phyloP scores from a whole-genome alignment of 371 early-diverging fungal genomes.

The Mucor irregularis region DNA sequence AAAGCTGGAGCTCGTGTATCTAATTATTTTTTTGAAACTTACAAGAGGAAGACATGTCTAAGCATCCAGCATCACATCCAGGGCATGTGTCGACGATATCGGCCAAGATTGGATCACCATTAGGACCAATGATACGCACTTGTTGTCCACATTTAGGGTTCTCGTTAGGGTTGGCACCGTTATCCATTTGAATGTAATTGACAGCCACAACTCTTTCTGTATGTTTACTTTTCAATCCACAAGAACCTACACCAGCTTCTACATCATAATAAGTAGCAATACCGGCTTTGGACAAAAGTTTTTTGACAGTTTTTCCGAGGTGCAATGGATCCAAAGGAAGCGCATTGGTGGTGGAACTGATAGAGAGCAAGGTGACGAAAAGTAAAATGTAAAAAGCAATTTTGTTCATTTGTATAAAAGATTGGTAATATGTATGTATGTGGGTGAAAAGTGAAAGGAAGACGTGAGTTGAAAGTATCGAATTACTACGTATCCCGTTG shows the following conservation, averaged over 20 bases:
- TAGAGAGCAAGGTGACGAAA: neutral
- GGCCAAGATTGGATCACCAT: constrained; percentile 43
- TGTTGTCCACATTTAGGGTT: constrained; percentile 21
- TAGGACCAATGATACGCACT: constrained; percentile 12
- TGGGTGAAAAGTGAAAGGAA: neutral
- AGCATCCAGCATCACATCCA: constrained; percentile 48
- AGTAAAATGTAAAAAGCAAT: neutral
- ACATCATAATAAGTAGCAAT: constrained; percentile 27
- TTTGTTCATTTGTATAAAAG: constrained; percentile 8
- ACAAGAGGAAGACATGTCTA: constrained; percentile 52
- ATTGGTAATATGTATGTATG: neutral
- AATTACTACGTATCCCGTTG: neutral
- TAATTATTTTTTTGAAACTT: neutral
- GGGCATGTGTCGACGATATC: constrained; percentile 59
- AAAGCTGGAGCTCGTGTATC: neutral
- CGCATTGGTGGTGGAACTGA: neutral
- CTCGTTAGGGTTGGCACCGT: constrained; percentile 38
- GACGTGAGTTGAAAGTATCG: neutral
- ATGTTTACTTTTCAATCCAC: constrained; percentile 9
- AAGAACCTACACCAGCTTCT: constrained; percentile 18
- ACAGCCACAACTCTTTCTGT: constrained; percentile 25
- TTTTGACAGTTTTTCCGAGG: constrained; percentile 1
- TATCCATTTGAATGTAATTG: constrained; percentile 20
- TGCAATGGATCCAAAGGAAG: constrained; percentile 8
- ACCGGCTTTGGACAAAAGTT: constrained; percentile 10